These are phyloP conservation scores for Globisporangium splendens DNA, from an alignment of 352 stramenopile genomes.

Conservation along the genomic window DNA sequence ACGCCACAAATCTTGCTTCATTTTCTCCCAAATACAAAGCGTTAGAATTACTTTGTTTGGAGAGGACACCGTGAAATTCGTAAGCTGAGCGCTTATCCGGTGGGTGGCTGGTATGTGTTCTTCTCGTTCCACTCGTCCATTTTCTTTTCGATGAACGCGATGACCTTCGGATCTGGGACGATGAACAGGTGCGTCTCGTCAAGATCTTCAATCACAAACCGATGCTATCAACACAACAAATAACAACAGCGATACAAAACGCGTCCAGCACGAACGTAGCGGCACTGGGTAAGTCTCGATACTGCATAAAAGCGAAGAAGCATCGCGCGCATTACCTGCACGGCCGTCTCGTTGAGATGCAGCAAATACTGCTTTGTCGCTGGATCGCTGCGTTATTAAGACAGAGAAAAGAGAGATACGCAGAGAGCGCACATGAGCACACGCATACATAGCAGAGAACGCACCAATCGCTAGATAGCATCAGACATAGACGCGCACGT, in stretches of 20 bases:
- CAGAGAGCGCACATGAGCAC: not conserved
- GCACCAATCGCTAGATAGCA: not conserved
- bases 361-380: conserved; percentile 86
- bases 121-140: conserved; percentile 89
- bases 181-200: conserved; percentile 87
- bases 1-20: not conserved
- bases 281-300: too few species aligned
- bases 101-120: conserved; percentile 84
- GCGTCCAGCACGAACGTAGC: too few species aligned
- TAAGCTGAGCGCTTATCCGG: conserved; percentile 26
- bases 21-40: not conserved
- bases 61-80: too few species aligned
- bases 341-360: conserved; percentile 79
- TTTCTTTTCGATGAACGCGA: conserved; percentile 86
- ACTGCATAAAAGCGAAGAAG: too few species aligned
- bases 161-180: conserved; percentile 74
- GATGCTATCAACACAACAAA: conserved; percentile 32
- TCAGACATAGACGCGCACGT: conserved; percentile 7
- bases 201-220: conserved; percentile 87
- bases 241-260: not conserved
- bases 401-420: not conserved
- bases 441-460: not conserved
- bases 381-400: conserved; percentile 41
- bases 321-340: conserved; percentile 39
- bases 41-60: too few species aligned